These are phyloP conservation scores for Rhynchospora breviuscula DNA, from an alignment of 176 grass and related monocot species.

Conservation along the genomic window DNA sequence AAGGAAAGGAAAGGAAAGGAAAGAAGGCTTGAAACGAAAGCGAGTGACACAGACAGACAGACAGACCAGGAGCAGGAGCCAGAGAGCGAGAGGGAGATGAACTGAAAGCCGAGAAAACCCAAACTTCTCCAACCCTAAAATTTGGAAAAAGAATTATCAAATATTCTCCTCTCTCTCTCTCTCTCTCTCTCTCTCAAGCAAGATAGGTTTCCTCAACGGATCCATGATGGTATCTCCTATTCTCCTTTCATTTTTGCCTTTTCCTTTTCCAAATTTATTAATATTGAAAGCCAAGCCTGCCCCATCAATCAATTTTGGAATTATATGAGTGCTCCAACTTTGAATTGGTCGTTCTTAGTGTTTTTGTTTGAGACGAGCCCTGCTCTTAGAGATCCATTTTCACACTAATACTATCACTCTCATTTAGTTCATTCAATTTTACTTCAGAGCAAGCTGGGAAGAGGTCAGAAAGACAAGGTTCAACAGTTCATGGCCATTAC, in stretches of 20 bases:
- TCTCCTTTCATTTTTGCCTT: background rate
- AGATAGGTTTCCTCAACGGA: conserved; percentile 9
- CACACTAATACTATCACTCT: background rate
- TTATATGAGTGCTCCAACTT: background rate
- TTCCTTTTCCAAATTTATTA: background rate
- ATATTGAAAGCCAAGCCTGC: background rate
- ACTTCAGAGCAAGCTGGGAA: conserved; percentile 90
- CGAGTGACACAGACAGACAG: conserved; percentile 10
- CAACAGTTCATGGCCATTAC: conserved; percentile 99
- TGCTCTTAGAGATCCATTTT: background rate
- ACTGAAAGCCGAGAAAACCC: background rate
- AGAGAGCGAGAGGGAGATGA: background rate
- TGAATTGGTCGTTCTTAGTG: background rate
- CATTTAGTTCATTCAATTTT: background rate
- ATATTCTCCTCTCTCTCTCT: conserved; percentile 6
- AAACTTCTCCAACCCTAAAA: conserved; percentile 15
- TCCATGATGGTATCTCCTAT: conserved; percentile 42
- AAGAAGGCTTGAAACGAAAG: conserved; percentile 20
- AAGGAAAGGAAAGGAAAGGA: background rate
- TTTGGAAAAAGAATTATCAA: conserved; percentile 13
- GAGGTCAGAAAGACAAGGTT: conserved; percentile 95
- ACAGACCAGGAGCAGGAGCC: too few relatives aligned
- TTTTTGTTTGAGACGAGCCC: background rate
- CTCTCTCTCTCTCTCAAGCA: background rate
- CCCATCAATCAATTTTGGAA: background rate